Evolutionary conservation across 768 basidiomycete genomes (phyloP), one percentile per base, ranked within the genome.

Genomic region (Naematelia aurantialba): DNA sequence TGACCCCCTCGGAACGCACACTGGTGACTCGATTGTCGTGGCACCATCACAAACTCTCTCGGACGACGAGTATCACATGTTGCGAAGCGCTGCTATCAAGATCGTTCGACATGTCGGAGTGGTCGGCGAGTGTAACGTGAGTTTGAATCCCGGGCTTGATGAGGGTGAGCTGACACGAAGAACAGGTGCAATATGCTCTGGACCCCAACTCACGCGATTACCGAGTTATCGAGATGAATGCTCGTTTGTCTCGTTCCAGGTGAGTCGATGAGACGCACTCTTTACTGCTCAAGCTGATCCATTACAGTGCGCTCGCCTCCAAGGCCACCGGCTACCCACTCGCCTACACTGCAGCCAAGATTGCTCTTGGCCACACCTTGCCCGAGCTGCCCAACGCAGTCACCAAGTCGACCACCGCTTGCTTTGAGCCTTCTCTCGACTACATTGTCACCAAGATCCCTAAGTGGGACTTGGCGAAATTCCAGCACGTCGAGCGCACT

Each of bases 371-470:
- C 48, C 85, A 97, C 77, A 98, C 96, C 17, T 86, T 99, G 27
- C 94, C 94, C 4, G 94, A 97, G 81, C 83, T 98, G 21, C 94
- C 94, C 13, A 99, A 99, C 77, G 93, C 96, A 42, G 96, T 99
- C 62, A 99, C 96, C 52, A 99, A 98, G 81, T 94, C 92, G 2
- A 99, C 96, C 1, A 98, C 96, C 10, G 96, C 96, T 1, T 98
- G 96, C 79, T 99, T 98, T 79, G 96, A 99, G 75, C 94, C 96
- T 24, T 94, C 93, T 5, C 82, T 99, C 45, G 96, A 99, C 78
- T 99, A 99, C 79, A 96, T 99, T 72, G 96, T 99, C 60, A 96
- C 92, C 50, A 99, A 99, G 80, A 98, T 99, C 64, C 96, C 96
- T 61, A 97, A 97, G 78, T 98, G 96, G 94, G 96, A 99, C 80